These are phyloP conservation scores for Fusarium sp. DNA, from an alignment of 2,329 filamentous ascomycete species.

Conservation along the genomic window DNA sequence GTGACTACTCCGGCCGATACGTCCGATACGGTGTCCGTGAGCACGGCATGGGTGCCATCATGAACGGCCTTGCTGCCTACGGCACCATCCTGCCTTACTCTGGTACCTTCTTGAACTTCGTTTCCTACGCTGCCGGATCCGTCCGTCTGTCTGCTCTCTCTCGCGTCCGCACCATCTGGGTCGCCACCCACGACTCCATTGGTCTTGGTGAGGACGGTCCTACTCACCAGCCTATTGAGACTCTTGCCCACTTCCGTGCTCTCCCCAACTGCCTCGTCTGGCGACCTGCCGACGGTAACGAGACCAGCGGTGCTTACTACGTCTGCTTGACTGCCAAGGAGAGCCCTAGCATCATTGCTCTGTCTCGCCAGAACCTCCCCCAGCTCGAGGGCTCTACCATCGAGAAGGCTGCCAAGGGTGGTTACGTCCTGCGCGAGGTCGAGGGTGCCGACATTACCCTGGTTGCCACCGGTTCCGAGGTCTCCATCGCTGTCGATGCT, in stretches of 20 bases:
- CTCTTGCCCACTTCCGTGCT: constrained; percentile 96
- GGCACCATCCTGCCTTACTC: constrained; percentile 93
- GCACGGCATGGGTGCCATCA: constrained; percentile 91
- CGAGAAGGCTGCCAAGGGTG: constrained; percentile 92
- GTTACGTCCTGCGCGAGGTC: constrained; percentile 89
- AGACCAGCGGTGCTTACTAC: constrained; percentile 98
- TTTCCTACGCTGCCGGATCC: constrained; percentile 95
- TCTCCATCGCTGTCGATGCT: constrained; percentile 91
- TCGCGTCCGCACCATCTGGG: constrained; percentile 91
- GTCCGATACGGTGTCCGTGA: constrained; percentile 93
- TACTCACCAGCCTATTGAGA: constrained; percentile 99
- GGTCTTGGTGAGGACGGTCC: constrained; percentile 98
- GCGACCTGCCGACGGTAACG: constrained; percentile 98
- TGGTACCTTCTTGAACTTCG: constrained; percentile 99
- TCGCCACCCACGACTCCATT: constrained; percentile 98
- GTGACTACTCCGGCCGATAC: constrained; percentile 92
- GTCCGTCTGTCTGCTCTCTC: constrained; percentile 95
- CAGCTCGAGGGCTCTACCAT: constrained; percentile 96
- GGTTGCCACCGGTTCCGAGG: constrained; percentile 95
- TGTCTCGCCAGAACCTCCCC: constrained; percentile 98
- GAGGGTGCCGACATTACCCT: constrained; percentile 88
- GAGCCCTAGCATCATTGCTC: constrained; percentile 92
- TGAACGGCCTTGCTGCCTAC: constrained; percentile 96
- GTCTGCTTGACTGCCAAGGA: constrained; percentile 88
- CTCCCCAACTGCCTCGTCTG: constrained; percentile 99